A percentile compares a stretch with the other conserved stretches of the same genome.
Evolutionary conservation across 2,329 filamentous ascomycete genomes (phyloP).

Genomic region (Clonostachys solani): DNA sequence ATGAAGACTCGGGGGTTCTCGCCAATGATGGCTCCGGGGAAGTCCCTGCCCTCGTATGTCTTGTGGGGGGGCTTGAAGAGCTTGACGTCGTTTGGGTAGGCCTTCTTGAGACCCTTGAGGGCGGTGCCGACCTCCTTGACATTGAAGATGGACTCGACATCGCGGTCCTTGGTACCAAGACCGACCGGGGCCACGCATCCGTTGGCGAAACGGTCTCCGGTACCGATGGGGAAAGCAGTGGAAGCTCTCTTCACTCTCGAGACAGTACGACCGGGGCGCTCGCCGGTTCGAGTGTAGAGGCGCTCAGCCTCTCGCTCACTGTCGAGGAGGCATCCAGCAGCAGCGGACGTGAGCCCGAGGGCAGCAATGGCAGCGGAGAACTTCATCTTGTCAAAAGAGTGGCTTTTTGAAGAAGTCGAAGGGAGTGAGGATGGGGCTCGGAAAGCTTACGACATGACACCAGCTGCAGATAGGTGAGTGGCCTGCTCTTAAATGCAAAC

Average conservation of each 20-base stretch:
- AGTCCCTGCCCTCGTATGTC: slow-evolving; percentile 33
- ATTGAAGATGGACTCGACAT: slow-evolving; percentile 31
- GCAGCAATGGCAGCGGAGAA: slow-evolving; percentile 6
- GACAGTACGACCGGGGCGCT: neutral
- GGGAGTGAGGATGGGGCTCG: too few relatives aligned
- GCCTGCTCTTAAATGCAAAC: too few relatives aligned
- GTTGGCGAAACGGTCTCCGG: slow-evolving; percentile 26
- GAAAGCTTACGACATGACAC: too few relatives aligned
- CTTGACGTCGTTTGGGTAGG: slow-evolving; percentile 25
- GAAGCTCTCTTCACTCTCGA: slow-evolving; percentile 4
- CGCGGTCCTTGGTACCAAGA: slow-evolving; percentile 18
- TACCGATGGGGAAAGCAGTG: slow-evolving; percentile 23
- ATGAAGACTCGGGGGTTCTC: slow-evolving; percentile 42
- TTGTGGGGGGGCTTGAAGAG: slow-evolving; percentile 33
- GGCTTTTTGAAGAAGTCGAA: neutral
- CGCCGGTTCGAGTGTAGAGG: slow-evolving; percentile 5
- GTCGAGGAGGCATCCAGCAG: slow-evolving; percentile 22
- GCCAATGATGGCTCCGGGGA: slow-evolving; percentile 34
- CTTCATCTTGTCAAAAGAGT: slow-evolving; percentile 10
- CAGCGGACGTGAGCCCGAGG: slow-evolving; percentile 7
- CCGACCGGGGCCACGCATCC: slow-evolving; percentile 21
- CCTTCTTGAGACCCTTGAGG: slow-evolving; percentile 28
- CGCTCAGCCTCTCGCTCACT: slow-evolving; percentile 18
- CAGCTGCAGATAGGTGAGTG: too few relatives aligned
- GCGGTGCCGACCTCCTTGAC: slow-evolving; percentile 32